These are phyloP conservation scores for Talaromyces islandicus DNA, from an alignment of 2,329 filamentous ascomycete species.

Conservation along the genomic window DNA sequence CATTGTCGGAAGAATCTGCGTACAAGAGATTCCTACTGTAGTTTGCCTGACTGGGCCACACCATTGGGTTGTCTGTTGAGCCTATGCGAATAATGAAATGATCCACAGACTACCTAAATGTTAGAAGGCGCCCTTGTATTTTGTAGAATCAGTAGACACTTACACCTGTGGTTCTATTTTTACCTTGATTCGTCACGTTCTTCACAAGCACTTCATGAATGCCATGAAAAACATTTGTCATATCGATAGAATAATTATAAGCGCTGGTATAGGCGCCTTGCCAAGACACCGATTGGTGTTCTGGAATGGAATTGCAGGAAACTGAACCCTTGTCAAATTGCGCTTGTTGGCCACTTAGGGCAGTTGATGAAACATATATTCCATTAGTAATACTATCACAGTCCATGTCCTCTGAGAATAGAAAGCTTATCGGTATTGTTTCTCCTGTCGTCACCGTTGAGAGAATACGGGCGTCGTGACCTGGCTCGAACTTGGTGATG, in stretches of 20 bases:
- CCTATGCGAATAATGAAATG: conserved; percentile 55
- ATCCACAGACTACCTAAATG: conserved; percentile 38
- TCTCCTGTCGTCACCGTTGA: conserved; percentile 37
- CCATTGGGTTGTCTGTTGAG: conserved; percentile 48
- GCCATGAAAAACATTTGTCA: conserved; percentile 51
- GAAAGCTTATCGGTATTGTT: conserved; percentile 42
- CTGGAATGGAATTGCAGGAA: conserved; percentile 32
- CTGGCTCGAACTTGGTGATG: conserved; percentile 51
- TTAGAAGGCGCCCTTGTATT: not conserved
- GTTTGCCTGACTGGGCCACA: conserved; percentile 49
- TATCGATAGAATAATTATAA: conserved; percentile 44
- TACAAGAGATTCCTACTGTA: conserved; percentile 44
- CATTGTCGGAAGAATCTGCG: conserved; percentile 25
- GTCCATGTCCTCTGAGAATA: conserved; percentile 53
- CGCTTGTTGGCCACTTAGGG: conserved; percentile 36
- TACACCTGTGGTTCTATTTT: conserved; percentile 24
- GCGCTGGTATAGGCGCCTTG: conserved; percentile 44
- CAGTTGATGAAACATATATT: conserved; percentile 46
- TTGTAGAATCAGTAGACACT: not conserved
- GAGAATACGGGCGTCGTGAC: conserved; percentile 49
- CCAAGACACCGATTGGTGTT: conserved; percentile 22
- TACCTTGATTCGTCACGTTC: conserved; percentile 41
- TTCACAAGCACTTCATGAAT: conserved; percentile 49
- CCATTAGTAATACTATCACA: conserved; percentile 44
- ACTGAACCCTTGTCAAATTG: conserved; percentile 37